Base-by-base conservation (phyloP, 2,329 filamentous ascomycete species). In the Rhynchosporium agropyri region DNA sequence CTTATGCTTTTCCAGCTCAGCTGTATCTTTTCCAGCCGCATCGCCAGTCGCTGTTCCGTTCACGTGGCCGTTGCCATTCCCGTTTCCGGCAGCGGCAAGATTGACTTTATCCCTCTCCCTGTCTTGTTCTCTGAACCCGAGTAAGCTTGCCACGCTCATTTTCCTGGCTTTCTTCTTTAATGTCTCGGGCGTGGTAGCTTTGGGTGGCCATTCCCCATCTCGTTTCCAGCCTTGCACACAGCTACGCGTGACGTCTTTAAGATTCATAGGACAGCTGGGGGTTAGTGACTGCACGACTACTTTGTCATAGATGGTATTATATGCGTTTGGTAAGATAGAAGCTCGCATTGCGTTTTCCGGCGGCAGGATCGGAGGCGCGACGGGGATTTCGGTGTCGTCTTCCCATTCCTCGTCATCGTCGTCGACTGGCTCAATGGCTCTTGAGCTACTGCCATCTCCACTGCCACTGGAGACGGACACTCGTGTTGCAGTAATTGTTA, bases 191-290 rank as follows among this genome's bases (percentile, higher is more conserved):
- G 82, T 72, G 20, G 78, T 78, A 0, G 81, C 75, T 68, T 84
- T 85, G 1, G 90, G 91, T 4, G 94, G 93, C 94, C 94, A 98
- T 76, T 97, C 91, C 15, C 92, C 93, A 71, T 95, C 91, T 46
- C 91, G 84, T 76, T 96, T 96, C 94, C 94, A 97, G 49, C 94
- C 94, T 33, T 89, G 83, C 0, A 98, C 92, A 68, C 94, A 90
- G 12, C 91, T 86, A 9, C 86, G 84, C 28, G 91, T 86, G 79
- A 97, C 88, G 70, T 96, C 91, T 36, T 83, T 79, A 0, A 98
- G 83, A 70, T 97, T 97, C 72, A 97, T 89, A 3, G 94, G 94
- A 15, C 96, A 91, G 1, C 89, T 89, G 0, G 94, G 94, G 2
- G 92, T 91, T 67, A 95, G 84, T 43, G 83, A 84, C 71, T 94